Evolutionary conservation across 2,329 filamentous ascomycete species (phyloP).

Genomic region (Tricladium varicosporioides): DNA sequence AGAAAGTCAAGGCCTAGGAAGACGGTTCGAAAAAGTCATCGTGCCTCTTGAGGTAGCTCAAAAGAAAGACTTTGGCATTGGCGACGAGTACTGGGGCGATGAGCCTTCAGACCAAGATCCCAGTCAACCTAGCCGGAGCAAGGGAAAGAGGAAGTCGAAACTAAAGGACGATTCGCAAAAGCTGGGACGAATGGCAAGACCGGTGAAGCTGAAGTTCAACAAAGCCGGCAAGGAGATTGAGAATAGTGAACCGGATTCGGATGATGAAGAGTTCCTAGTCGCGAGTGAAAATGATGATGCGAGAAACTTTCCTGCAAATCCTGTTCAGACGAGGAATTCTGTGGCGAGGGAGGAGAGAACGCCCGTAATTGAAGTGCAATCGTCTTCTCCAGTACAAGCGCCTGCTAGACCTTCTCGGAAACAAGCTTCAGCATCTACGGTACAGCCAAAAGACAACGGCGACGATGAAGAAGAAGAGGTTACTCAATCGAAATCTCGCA

Average conservation of each 20-base stretch:
- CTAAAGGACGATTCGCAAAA: conserved; percentile 26
- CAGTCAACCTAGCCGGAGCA: too few relatives aligned
- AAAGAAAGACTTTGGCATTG: conserved; percentile 55
- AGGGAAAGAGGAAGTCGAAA: conserved; percentile 37
- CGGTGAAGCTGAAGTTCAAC: conserved; percentile 3
- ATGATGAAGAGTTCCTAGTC: too few relatives aligned
- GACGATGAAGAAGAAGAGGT: conserved; percentile 13
- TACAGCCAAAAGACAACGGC: background rate
- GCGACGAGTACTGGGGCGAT: conserved; percentile 54
- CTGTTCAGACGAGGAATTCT: too few relatives aligned
- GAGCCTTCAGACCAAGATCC: background rate
- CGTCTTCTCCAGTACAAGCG: too few relatives aligned
- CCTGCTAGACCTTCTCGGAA: too few relatives aligned
- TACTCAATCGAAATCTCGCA: background rate
- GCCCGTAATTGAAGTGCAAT: too few relatives aligned
- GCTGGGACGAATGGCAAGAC: conserved; percentile 29
- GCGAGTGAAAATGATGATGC: too few relatives aligned
- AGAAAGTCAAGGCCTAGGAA: conserved; percentile 19
- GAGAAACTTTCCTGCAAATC: too few relatives aligned
- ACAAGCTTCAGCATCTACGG: too few relatives aligned
- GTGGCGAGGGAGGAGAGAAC: too few relatives aligned
- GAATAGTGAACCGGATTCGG: too few relatives aligned
- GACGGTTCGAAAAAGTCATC: conserved; percentile 42
- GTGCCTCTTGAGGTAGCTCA: conserved; percentile 62
- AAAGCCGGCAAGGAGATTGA: background rate